A percentile compares a stretch with the other conserved stretches of the same genome.
Evolutionary conservation across 495 filamentous ascomycete genomes (phyloP).

Genomic region (Aspergillus indologenus): DNA sequence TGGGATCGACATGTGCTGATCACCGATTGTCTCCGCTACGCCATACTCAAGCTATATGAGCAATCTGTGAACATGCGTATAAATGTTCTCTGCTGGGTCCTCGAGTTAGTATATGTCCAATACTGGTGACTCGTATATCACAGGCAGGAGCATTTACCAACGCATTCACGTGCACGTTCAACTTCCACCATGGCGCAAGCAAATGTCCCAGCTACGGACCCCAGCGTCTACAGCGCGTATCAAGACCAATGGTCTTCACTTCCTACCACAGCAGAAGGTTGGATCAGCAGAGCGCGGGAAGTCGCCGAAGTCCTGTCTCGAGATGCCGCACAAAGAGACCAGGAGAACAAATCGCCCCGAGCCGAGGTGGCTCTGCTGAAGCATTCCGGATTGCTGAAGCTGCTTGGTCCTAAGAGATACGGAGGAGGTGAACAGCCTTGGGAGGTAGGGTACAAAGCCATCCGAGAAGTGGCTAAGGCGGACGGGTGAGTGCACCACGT

Average conservation of each 20-base stretch:
- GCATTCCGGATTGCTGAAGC: slow-evolving; percentile 51
- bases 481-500: slow-evolving; percentile 41
- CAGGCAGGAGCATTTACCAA: neutral
- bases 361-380: slow-evolving; percentile 58
- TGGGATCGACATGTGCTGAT: neutral
- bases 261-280: slow-evolving; percentile 43
- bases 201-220: slow-evolving; percentile 40
- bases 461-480: slow-evolving; percentile 55
- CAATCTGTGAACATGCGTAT: neutral
- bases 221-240: slow-evolving; percentile 48
- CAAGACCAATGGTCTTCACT: slow-evolving; percentile 43
- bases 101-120: neutral
- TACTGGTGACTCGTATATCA: neutral
- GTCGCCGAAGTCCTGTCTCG: slow-evolving; percentile 50
- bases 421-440: slow-evolving; percentile 58
- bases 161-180: neutral
- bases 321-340: slow-evolving; percentile 52
- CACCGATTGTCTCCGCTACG: neutral
- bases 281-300: slow-evolving; percentile 51
- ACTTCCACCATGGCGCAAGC: slow-evolving; percentile 16
- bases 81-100: neutral
- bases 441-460: slow-evolving; percentile 54
- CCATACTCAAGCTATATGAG: neutral
- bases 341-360: slow-evolving; percentile 53
- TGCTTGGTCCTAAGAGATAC: slow-evolving; percentile 52